Base-by-base conservation (phyloP, 1,284 basidiomycete genomes). In the Malassezia restricta region DNA sequence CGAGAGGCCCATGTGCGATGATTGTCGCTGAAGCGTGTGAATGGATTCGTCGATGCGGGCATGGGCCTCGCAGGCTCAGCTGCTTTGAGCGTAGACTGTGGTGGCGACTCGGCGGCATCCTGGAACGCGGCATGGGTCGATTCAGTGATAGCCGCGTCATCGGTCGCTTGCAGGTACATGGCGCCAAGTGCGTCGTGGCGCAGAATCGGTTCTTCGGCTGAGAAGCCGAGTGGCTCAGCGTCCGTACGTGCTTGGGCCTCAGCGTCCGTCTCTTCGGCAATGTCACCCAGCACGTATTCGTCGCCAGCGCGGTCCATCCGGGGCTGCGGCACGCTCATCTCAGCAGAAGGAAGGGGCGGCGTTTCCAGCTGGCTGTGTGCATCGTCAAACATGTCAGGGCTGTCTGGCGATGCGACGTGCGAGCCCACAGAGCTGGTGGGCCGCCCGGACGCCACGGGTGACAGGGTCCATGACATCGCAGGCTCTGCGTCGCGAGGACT, bases 401-500 rank as follows among this genome's bases (percentile, higher is more conserved):
- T 28, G 2, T 29, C 27, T 17, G 29, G 44, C 35, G 44, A 39
- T 31, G 44, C n/a, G 1, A 47, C 12, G 33, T 38, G 14, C 27
- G 44, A 20, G 8, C 33, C 33, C 15, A 20, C 35, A 17, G 33
- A 39, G 11, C 33, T 35, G 17, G 6, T 37, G 24, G 30, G 30
- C 12, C 2, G 8, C 17, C 14, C 11, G 14, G 33, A 12, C 11
- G 33, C 12, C 0, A 35, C 11, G 20, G 20, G 20, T 24, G 31
- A 17, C 33, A 11, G 24, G 9, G 33, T 47, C 44, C 44, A 47
- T n/a, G 44, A 47, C 44, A 47, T 47, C 33, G 44, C n/a, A 5
- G 44, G 44, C 24, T 32, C 44, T 29, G 33, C 44, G 44, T 32
- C 31, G 43, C 43, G 20, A 24, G 20, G 20, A 24, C 20, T 24